A percentile compares a stretch with the other conserved stretches of the same genome.
Evolutionary conservation across 805 yeast genomes (phyloP).

Genomic region (Barnettozyma vustinii): DNA sequence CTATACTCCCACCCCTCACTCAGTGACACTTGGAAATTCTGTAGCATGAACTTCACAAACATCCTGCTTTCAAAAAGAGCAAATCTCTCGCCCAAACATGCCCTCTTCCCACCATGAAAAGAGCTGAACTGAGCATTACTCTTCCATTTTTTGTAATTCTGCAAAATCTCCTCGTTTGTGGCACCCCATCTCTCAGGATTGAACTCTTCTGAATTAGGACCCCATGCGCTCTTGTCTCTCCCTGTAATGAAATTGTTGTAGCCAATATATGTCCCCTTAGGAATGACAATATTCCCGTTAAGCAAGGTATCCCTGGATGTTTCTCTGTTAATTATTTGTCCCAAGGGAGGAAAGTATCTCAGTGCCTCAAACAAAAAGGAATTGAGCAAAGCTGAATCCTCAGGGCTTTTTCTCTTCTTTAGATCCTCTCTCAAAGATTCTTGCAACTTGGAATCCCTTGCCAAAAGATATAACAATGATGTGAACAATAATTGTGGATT

Average conservation of each 20-base stretch:
- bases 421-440: conserved; percentile 25
- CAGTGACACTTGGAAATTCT: conserved; percentile 30
- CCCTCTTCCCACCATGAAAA: conserved; percentile 56
- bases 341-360: conserved; percentile 51
- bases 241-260: conserved; percentile 50
- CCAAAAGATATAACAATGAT: conserved; percentile 41
- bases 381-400: conserved; percentile 26
- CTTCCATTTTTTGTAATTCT: conserved; percentile 39
- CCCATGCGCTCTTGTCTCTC: conserved; percentile 42
- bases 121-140: conserved; percentile 42
- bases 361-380: conserved; percentile 41
- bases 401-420: conserved; percentile 4
- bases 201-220: conserved; percentile 37
- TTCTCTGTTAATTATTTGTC: conserved; percentile 47
- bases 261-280: conserved; percentile 48
- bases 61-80: conserved; percentile 43
- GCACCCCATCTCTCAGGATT: conserved; percentile 50
- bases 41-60: conserved; percentile 33
- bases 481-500: conserved; percentile 51
- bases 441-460: conserved; percentile 36
- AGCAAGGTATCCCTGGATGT: conserved; percentile 34
- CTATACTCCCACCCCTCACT: conserved; percentile 42
- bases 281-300: conserved; percentile 40
- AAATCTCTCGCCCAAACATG: conserved; percentile 56
- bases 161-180: conserved; percentile 31